Base-by-base conservation (phyloP, 768 basidiomycete species). In the Boletellus ananas region DNA sequence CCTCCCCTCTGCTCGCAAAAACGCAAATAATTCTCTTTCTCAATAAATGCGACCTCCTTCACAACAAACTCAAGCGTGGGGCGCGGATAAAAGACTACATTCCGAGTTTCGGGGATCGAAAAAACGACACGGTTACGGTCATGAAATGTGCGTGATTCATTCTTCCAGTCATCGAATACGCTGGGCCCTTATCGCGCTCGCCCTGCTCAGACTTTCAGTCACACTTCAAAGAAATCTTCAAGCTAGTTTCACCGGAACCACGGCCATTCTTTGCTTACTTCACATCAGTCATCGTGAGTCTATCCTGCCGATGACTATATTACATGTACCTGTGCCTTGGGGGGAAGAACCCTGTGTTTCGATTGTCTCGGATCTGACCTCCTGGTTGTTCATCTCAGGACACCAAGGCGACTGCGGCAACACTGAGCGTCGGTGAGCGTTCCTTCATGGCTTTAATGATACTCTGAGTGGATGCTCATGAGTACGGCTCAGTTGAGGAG, bases 221-320 rank as follows among this genome's bases (percentile, higher is more conserved):
- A 50, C 86, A 89, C 61, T 90, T 91, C 67, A 86, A 80, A 61
- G 87, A 90, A 46, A 85, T 88, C 34, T 75, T 77, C 40, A 80
- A 77, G 54, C 73, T 75, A 38, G 69, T 76, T 55, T 87, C 87
- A 1, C 83, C 85, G 12, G 73, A 78, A 21, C 76, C 79, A 36
- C 78, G 88, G 5, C 77, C 80, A 1, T 87, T 87, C 66, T 85
- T 81, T 57, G 75, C 83, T 45, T 84, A 89, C 71, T 73, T 85
- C 34, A 90, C 88, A 33, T 85, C 86, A 43, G 85, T 89, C 43
- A 79, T 90, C 54, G 87, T 90, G 62, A 67, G 85, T 75, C 23
- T 55, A 17, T 49, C 27, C 34, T 31, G 25, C 38, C 49, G 7
- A 43, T 11, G 29, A 29, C 29, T 11, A 9, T 20, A 43, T 43